phyloP scores from a whole-genome alignment of 345 rosid species.

The Zanthoxylum bungeanum region DNA sequence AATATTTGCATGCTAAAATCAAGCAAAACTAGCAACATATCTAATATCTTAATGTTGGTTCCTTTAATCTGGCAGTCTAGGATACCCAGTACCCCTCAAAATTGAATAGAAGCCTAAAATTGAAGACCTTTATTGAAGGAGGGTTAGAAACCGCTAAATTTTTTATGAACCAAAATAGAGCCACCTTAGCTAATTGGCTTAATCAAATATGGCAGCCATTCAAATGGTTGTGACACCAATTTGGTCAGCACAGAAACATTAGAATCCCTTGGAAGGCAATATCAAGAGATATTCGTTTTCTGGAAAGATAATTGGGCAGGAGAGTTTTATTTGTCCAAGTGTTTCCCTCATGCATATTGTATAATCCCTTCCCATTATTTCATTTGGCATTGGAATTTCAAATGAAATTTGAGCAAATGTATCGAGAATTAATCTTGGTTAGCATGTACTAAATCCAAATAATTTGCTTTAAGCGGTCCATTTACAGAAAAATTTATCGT shows the following conservation, averaged over 20 bases:
- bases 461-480: not conserved
- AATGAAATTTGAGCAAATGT: too few relatives aligned
- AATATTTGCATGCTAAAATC: not conserved
- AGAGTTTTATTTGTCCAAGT: not conserved
- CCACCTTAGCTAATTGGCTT: not conserved
- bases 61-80: not conserved
- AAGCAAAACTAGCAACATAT: not conserved
- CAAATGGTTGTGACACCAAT: not conserved
- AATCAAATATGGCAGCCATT: not conserved
- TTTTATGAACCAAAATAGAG: not conserved
- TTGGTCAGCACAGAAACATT: not conserved
- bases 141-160: not conserved
- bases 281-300: too few relatives aligned
- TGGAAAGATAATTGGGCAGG: not conserved
- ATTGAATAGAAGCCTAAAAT: not conserved
- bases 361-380: too few relatives aligned
- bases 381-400: too few relatives aligned
- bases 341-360: not conserved
- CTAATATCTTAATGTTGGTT: not conserved
- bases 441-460: not conserved
- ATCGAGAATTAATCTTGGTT: not conserved
- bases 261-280: not conserved
- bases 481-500: too few relatives aligned
- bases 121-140: not conserved
- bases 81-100: not conserved